A percentile compares a stretch with the other conserved stretches of the same genome.
Conservation (phyloP, 1,284 basidiomycete species). For the Sporisorium reilianum region DNA sequence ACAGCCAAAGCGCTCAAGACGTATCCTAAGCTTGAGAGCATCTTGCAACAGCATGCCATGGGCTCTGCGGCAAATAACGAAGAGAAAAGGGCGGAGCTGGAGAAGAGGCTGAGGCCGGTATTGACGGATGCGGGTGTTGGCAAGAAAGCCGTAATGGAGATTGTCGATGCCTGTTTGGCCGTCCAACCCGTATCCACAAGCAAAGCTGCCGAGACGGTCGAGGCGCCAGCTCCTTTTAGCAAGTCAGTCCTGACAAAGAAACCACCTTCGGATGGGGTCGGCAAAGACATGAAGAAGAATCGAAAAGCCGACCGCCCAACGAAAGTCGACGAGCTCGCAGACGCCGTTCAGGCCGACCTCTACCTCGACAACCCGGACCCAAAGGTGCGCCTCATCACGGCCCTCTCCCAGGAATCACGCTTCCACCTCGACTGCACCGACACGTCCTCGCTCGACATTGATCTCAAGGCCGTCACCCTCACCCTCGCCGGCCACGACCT, state of each 20-base stretch:
- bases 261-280: neutral
- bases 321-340: slow-evolving; percentile 19
- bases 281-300: neutral
- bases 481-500: slow-evolving; percentile 73
- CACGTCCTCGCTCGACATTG: slow-evolving; percentile 71
- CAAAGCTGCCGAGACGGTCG: neutral
- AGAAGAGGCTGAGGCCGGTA: slow-evolving; percentile 45
- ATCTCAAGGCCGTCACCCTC: slow-evolving; percentile 73
- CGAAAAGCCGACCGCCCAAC: slow-evolving; percentile 6
- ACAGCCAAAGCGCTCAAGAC: slow-evolving; percentile 49
- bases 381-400: slow-evolving; percentile 53
- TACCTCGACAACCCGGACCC: slow-evolving; percentile 32
- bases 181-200: neutral
- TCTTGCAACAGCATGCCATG: slow-evolving; percentile 26
- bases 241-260: neutral
- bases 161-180: slow-evolving; percentile 36
- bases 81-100: slow-evolving; percentile 12
- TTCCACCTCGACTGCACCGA: slow-evolving; percentile 73
- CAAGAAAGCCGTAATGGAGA: slow-evolving; percentile 46
- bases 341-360: slow-evolving; percentile 13
- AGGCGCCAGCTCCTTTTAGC: neutral
- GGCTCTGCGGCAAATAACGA: too few relatives aligned
- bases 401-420: slow-evolving; percentile 71
- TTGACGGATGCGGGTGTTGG: slow-evolving; percentile 55
- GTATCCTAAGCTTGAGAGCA: slow-evolving; percentile 46